Evolutionary conservation across 2,329 filamentous ascomycete genomes (phyloP), one percentile per base, ranked within the genome.

Genomic region (Fusarium ambrosium): DNA sequence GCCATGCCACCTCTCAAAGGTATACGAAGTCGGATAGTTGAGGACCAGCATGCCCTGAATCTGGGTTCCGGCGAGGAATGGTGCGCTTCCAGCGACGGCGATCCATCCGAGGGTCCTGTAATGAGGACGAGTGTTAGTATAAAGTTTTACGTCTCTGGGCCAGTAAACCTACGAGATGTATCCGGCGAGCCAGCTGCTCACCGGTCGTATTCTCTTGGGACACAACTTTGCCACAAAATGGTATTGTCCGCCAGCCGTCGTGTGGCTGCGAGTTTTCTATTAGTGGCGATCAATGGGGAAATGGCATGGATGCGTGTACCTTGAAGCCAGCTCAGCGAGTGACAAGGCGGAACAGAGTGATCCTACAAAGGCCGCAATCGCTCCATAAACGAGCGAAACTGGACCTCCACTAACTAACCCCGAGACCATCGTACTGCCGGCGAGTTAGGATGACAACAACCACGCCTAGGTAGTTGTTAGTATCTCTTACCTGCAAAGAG

Each of bases 401-500:
- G 48, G 48, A 20, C 48, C 48, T 32, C 48, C 48, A 6, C 24
- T 53, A 5, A 53, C 48, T 9, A 53, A 53, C 1, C 24, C 48
- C 5, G 48, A 11, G 2, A 32, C 48, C 48, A 53, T 53, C n/a
- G n/a, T n/a, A n/a, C n/a, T n/a, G n/a, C n/a, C n/a, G n/a, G n/a
- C n/a, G n/a, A n/a, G n/a, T n/a, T n/a, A n/a, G n/a, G n/a, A n/a
- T n/a, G n/a, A n/a, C n/a, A n/a, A n/a, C n/a, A n/a, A n/a, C n/a
- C n/a, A n/a, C n/a, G n/a, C n/a, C n/a, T n/a, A n/a, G n/a, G n/a
- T n/a, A n/a, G n/a, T n/a, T n/a, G n/a, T n/a, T n/a, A n/a, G n/a
- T n/a, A n/a, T n/a, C n/a, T n/a, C n/a, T n/a, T n/a, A n/a, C 73
- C 72, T 76, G 29, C 68, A 76, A 7, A 76, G 13, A 11, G 74